These are phyloP conservation scores for Monilinia polystroma DNA, from an alignment of 2,329 filamentous ascomycete genomes.

Conservation along the genomic window DNA sequence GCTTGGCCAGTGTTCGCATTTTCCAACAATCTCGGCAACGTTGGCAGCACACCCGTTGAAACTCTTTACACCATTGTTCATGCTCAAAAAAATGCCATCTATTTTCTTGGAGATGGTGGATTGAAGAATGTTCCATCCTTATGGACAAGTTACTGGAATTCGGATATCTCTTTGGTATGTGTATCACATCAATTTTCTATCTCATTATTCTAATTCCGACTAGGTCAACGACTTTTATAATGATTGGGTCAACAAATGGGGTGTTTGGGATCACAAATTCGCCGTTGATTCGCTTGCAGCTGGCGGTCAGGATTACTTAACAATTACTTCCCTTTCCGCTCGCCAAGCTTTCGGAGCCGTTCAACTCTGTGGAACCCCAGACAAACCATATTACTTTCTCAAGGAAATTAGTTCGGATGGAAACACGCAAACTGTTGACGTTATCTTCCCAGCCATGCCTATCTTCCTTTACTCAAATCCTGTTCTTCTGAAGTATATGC, in stretches of 20 bases:
- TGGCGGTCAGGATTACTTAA: conserved; percentile 70
- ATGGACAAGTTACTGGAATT: conserved; percentile 72
- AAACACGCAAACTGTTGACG: conserved; percentile 84
- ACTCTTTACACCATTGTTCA: conserved; percentile 36
- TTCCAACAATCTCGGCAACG: conserved; percentile 34
- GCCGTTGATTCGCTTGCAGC: conserved; percentile 64
- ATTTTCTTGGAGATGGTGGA: conserved; percentile 44
- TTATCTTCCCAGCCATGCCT: conserved; percentile 81
- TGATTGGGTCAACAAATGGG: conserved; percentile 67
- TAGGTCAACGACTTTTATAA: conserved; percentile 68
- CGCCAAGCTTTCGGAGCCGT: conserved; percentile 78
- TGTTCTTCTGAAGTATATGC: conserved; percentile 54
- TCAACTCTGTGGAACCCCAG: conserved; percentile 67
- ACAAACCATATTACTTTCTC: conserved; percentile 73
- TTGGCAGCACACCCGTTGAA: conserved; percentile 28
- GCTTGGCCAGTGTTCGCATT: conserved; percentile 82
- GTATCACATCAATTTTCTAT: background rate
- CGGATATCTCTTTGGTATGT: conserved; percentile 56
- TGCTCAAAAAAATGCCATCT: conserved; percentile 36
- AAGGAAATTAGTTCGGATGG: conserved; percentile 90
- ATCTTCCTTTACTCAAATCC: conserved; percentile 82
- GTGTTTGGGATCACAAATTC: conserved; percentile 67
- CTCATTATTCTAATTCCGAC: conserved; percentile 32
- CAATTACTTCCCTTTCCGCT: conserved; percentile 75
- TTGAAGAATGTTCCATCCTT: conserved; percentile 67